Percentiles rank a stretch among this genome's conserved stretches.
Conservation (phyloP, 305 asterid species). For the Rubia tinctorum region DNA sequence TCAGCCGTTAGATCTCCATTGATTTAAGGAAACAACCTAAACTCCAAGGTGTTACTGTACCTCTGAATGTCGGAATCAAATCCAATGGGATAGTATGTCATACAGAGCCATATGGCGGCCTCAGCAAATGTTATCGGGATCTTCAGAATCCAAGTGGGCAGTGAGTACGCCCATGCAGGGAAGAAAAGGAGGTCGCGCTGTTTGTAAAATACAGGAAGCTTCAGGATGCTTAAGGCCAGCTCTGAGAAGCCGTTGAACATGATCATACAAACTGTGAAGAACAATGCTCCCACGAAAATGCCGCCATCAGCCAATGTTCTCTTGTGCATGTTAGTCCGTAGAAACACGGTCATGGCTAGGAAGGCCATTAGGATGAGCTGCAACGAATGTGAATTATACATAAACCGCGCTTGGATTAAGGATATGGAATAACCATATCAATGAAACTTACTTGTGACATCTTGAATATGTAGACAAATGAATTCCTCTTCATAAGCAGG, state of each 20-base stretch:
- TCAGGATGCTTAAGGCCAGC: constrained; percentile 54
- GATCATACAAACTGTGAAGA: constrained; percentile 35
- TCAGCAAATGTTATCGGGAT: constrained; percentile 51
- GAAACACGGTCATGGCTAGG: constrained; percentile 47
- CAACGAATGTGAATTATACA: constrained; percentile 8
- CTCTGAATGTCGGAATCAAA: constrained; percentile 20
- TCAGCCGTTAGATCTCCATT: constrained; percentile 12
- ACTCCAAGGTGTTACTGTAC: not conserved
- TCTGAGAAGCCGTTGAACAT: constrained; percentile 70
- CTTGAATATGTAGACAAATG: constrained; percentile 89
- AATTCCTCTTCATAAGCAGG: constrained; percentile 88
- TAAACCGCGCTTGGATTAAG: too few species aligned
- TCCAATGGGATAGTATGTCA: constrained; percentile 57
- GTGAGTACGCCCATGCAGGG: constrained; percentile 64
- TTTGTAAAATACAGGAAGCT: constrained; percentile 69
- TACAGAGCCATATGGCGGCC: constrained; percentile 44
- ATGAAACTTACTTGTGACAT: constrained; percentile 59
- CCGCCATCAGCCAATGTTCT: constrained; percentile 37
- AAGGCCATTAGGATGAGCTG: constrained; percentile 41
- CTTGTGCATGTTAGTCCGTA: constrained; percentile 47
- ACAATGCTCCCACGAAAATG: constrained; percentile 51
- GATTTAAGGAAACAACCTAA: not conserved
- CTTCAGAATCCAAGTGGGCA: constrained; percentile 57
- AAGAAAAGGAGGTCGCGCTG: constrained; percentile 62
- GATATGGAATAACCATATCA: not conserved